phyloP scores from a whole-genome alignment of 2,329 filamentous ascomycete genomes.

The Sporothrix pallida region DNA sequence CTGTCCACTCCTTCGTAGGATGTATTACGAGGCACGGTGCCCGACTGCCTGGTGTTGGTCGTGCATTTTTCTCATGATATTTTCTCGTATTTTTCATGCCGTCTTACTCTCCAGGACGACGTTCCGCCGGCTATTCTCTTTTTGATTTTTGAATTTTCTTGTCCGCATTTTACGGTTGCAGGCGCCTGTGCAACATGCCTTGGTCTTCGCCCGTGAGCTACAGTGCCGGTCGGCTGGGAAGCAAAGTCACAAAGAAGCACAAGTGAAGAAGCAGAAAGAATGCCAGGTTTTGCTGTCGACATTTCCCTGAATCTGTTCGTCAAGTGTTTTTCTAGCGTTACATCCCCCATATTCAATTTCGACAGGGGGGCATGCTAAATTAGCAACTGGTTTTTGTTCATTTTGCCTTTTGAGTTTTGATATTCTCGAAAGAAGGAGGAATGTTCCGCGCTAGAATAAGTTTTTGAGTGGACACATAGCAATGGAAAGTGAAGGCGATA shows the following conservation, averaged over 20 bases:
- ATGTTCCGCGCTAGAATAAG: slow-evolving; percentile 6
- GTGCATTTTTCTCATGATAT: not conserved
- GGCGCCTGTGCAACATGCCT: not conserved
- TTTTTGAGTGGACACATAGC: slow-evolving; percentile 9
- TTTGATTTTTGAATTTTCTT: not conserved
- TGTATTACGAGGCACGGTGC: not conserved
- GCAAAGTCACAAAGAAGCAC: too few relatives aligned
- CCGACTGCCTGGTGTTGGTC: not conserved
- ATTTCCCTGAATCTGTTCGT: slow-evolving; percentile 18
- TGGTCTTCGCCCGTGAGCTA: slow-evolving; percentile 4
- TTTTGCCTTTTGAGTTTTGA: not conserved
- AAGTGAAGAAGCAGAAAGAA: not conserved
- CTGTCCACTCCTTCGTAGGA: too few relatives aligned
- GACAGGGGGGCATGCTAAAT: slow-evolving; percentile 9
- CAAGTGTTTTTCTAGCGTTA: not conserved
- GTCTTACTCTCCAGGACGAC: not conserved
- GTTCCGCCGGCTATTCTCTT: slow-evolving; percentile 18
- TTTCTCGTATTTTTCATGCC: not conserved
- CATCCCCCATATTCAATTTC: slow-evolving; percentile 14
- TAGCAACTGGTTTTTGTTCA: not conserved
- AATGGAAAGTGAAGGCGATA: not conserved
- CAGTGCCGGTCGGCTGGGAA: slow-evolving; percentile 12
- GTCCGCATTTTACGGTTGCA: too few relatives aligned
- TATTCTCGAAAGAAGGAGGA: not conserved
- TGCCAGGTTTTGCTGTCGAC: slow-evolving; percentile 13